Percentiles rank a stretch among this genome's conserved stretches.
Evolutionary conservation across 495 filamentous ascomycete species (phyloP).

Genomic region (Neurospora sublineolata): DNA sequence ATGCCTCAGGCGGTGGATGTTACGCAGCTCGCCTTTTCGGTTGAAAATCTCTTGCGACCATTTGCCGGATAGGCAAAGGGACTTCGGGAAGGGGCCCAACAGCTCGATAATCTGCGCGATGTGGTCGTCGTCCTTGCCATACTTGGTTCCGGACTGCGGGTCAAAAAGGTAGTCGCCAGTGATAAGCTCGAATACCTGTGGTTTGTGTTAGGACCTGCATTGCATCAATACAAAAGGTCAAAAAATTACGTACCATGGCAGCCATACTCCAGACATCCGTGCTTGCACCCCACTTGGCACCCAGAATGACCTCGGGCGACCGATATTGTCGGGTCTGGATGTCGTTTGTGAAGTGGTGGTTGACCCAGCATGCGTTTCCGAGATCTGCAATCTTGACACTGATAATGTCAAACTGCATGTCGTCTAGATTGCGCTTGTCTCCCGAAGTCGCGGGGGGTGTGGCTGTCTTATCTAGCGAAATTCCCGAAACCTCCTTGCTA

Average conservation of each 20-base stretch:
- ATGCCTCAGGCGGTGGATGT: conserved; percentile 93
- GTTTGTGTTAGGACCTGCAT: background rate
- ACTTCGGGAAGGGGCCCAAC: conserved; percentile 84
- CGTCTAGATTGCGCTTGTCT: conserved; percentile 40
- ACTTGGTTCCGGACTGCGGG: conserved; percentile 96
- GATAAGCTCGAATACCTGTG: conserved; percentile 89
- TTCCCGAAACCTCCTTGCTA: conserved; percentile 85
- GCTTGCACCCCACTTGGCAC: conserved; percentile 95
- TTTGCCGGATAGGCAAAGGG: conserved; percentile 79
- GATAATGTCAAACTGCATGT: conserved; percentile 59
- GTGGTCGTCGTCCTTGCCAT: conserved; percentile 99
- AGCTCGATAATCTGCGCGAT: conserved; percentile 99
- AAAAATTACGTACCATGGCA: conserved; percentile 62
- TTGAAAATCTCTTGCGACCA: conserved; percentile 99
- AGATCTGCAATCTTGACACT: conserved; percentile 98
- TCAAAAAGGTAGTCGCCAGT: conserved; percentile 99
- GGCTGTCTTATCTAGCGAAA: conserved; percentile 73
- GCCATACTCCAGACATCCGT: conserved; percentile 99
- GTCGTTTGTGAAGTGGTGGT: conserved; percentile 98
- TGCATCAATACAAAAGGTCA: background rate
- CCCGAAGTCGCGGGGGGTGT: conserved; percentile 28
- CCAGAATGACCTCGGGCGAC: conserved; percentile 93
- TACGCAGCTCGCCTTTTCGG: conserved; percentile 90
- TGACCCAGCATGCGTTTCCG: conserved; percentile 97
- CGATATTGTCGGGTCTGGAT: conserved; percentile 97